Conservation (phyloP, 2,329 filamentous ascomycete species). For the Scopulariopsis brevicaulis region DNA sequence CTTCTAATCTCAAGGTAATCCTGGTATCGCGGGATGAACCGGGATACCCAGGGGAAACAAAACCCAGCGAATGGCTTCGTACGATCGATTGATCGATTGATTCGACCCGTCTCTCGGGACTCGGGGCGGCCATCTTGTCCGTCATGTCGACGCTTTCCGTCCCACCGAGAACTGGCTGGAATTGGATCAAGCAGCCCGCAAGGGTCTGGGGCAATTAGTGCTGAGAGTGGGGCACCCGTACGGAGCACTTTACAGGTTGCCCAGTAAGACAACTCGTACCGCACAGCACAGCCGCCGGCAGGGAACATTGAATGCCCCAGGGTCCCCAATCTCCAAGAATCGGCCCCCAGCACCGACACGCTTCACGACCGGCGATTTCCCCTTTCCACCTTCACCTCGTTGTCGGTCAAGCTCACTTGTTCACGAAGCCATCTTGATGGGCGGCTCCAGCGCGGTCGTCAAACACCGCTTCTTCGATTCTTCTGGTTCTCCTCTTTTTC, state of each 20-base stretch:
- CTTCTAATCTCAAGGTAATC: not conserved
- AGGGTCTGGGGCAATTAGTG: too few relatives aligned
- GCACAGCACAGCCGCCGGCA: not conserved
- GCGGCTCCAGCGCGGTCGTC: not conserved
- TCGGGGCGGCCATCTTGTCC: too few relatives aligned
- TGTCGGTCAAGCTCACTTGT: not conserved
- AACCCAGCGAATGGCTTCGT: not conserved
- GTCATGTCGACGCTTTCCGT: too few relatives aligned
- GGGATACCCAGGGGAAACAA: not conserved
- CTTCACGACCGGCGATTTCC: not conserved
- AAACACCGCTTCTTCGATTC: not conserved
- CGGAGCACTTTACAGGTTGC: too few relatives aligned
- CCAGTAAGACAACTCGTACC: too few relatives aligned
- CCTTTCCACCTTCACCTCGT: not conserved
- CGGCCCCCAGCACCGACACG: not conserved
- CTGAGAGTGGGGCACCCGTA: too few relatives aligned
- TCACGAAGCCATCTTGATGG: not conserved
- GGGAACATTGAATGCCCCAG: not conserved
- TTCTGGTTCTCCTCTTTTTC: not conserved
- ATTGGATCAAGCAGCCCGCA: too few relatives aligned
- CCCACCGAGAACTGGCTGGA: too few relatives aligned
- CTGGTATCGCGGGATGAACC: not conserved
- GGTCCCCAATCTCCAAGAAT: not conserved
- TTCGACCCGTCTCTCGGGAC: not conserved
- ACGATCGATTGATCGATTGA: not conserved